Conservation (phyloP, 2,329 filamentous ascomycete genomes). For the Periconia sp. region DNA sequence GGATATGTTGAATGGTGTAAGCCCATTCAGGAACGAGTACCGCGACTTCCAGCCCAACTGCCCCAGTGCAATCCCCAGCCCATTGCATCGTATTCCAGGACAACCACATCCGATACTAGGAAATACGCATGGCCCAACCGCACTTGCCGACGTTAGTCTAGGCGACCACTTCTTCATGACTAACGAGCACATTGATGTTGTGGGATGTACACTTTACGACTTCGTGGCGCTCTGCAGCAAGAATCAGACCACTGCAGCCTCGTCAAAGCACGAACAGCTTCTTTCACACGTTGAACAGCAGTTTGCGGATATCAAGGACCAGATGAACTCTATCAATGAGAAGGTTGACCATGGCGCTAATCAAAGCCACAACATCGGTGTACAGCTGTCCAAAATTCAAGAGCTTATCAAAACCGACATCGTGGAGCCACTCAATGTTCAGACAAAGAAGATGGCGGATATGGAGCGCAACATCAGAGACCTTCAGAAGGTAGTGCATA, state of each 20-base stretch:
- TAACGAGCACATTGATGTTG: slow-evolving; percentile 44
- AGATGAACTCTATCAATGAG: slow-evolving; percentile 29
- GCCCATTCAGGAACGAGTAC: slow-evolving; percentile 20
- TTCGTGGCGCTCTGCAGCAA: slow-evolving; percentile 21
- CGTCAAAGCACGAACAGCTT: slow-evolving; percentile 27
- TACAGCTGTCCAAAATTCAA: slow-evolving; percentile 33
- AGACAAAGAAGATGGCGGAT: slow-evolving; percentile 28
- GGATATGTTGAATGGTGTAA: slow-evolving; percentile 32
- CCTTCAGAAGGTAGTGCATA: slow-evolving; percentile 30
- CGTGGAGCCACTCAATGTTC: slow-evolving; percentile 25
- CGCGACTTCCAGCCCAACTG: slow-evolving; percentile 25
- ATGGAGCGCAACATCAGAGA: slow-evolving; percentile 33
- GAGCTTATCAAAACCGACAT: slow-evolving; percentile 34
- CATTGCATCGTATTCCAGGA: slow-evolving; percentile 17
- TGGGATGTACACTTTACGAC: slow-evolving; percentile 35
- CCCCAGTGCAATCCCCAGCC: slow-evolving; percentile 40
- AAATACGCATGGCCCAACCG: not conserved
- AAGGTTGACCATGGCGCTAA: slow-evolving; percentile 24
- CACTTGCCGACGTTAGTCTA: slow-evolving; percentile 15
- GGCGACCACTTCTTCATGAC: slow-evolving; percentile 44
- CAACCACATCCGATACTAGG: slow-evolving; percentile 10
- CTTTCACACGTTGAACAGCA: slow-evolving; percentile 24
- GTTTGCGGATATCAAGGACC: slow-evolving; percentile 31
- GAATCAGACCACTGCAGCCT: slow-evolving; percentile 14
- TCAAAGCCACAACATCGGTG: slow-evolving; percentile 25